Evolutionary conservation across 2,329 filamentous ascomycete species (phyloP).

Genomic region (Fusarium staphyleae): DNA sequence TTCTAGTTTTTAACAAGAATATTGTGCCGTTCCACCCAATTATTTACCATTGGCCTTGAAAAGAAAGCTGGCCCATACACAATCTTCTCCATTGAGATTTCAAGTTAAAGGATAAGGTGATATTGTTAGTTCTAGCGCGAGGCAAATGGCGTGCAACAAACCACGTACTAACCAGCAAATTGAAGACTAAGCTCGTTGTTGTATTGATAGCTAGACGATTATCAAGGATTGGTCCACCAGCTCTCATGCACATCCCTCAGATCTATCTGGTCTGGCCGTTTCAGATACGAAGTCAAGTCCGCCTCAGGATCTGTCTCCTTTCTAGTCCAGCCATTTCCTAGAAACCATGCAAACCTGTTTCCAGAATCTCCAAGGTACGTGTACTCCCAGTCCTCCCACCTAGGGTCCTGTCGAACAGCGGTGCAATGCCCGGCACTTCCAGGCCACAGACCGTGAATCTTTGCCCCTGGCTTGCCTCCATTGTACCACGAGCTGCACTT

Average conservation of each 20-base stretch:
- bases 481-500: conserved; percentile 78
- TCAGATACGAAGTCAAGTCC: conserved; percentile 71
- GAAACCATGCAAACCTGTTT: conserved; percentile 66
- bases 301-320: conserved; percentile 62
- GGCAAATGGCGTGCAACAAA: conserved; percentile 31
- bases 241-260: conserved; percentile 70
- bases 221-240: conserved; percentile 63
- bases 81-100: no score
- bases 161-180: conserved; percentile 21
- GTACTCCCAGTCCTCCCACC: conserved; percentile 65
- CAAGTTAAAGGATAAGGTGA: no score
- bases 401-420: conserved; percentile 60
- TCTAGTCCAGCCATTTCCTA: conserved; percentile 71
- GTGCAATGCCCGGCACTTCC: conserved; percentile 70
- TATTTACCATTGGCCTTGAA: no score
- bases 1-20: no score
- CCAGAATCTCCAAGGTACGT: conserved; percentile 53
- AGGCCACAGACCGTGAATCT: conserved; percentile 74
- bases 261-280: conserved; percentile 61
- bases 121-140: no score
- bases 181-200: not conserved
- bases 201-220: conserved; percentile 14
- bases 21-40: no score
- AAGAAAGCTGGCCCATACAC: no score
- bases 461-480: conserved; percentile 65